Conservation (phyloP, 805 yeast genomes). For the Starmerella etchellsii region DNA sequence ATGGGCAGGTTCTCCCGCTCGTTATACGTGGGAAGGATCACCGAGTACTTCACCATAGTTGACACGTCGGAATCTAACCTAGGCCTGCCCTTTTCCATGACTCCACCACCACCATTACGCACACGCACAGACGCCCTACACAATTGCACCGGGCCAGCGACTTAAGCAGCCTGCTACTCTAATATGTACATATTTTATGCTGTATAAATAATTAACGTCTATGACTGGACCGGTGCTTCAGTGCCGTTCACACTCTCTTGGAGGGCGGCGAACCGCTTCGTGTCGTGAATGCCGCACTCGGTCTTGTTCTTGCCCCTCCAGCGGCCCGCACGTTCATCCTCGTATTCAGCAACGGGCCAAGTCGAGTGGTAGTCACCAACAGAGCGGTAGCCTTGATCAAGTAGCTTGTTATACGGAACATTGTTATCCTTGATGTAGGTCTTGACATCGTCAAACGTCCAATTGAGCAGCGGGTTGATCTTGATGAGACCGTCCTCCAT, state of each 20-base stretch:
- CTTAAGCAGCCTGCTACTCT: too few species aligned
- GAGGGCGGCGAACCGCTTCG: conserved; percentile 59
- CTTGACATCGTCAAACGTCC: conserved; percentile 66
- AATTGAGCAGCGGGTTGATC: conserved; percentile 76
- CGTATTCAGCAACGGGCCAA: conserved; percentile 75
- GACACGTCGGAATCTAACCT: neutral
- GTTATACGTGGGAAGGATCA: conserved; percentile 66
- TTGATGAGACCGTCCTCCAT: conserved; percentile 57
- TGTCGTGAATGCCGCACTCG: conserved; percentile 89
- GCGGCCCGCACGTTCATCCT: conserved; percentile 92
- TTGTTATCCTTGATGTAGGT: conserved; percentile 51
- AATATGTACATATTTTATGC: too few species aligned
- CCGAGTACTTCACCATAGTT: conserved; percentile 43
- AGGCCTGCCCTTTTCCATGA: too few species aligned
- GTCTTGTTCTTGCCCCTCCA: conserved; percentile 91
- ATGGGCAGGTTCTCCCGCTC: conserved; percentile 60
- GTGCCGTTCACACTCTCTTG: too few species aligned
- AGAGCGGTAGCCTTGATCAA: conserved; percentile 79
- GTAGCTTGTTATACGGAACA: conserved; percentile 75
- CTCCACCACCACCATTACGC: too few species aligned
- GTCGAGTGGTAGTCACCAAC: conserved; percentile 96
- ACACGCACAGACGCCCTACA: too few species aligned
- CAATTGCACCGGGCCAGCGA: too few species aligned
- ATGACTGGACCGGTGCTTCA: too few species aligned
- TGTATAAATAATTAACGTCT: too few species aligned